phyloP scores from a whole-genome alignment of 2,329 filamentous ascomycete genomes.

The Alternaria burnsii region DNA sequence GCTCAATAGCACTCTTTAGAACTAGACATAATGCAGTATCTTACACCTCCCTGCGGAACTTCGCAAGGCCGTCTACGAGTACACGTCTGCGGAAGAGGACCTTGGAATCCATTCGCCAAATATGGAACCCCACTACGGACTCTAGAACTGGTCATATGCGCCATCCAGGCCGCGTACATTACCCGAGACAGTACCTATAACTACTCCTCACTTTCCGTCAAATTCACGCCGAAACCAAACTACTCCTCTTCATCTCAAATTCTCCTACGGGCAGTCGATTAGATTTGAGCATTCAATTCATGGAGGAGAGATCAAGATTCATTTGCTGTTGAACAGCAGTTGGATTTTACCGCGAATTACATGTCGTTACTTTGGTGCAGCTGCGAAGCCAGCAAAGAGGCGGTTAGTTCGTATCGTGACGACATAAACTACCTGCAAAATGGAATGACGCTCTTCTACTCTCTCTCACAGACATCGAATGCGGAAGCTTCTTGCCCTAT shows the following conservation, averaged over 20 bases:
- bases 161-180: background rate
- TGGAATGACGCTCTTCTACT: background rate
- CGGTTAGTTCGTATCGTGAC: background rate
- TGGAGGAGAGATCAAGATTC: background rate
- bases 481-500: background rate
- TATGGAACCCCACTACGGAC: background rate
- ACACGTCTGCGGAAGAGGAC: background rate
- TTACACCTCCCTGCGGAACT: constrained; percentile 10
- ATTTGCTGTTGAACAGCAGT: background rate
- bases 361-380: background rate
- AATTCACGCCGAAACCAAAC: constrained; percentile 3
- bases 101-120: background rate
- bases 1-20: background rate
- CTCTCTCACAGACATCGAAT: background rate
- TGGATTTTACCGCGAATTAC: too few relatives aligned
- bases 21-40: constrained; percentile 4
- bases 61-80: constrained; percentile 8
- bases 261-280: background rate
- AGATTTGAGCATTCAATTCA: background rate
- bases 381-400: background rate
- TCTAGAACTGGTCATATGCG: background rate
- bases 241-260: background rate
- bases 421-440: background rate
- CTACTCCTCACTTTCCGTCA: background rate
- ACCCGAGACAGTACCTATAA: background rate